Evolutionary conservation across 352 stramenopile genomes (phyloP).

Genomic region (Thalassiosira livingstoniorum): DNA sequence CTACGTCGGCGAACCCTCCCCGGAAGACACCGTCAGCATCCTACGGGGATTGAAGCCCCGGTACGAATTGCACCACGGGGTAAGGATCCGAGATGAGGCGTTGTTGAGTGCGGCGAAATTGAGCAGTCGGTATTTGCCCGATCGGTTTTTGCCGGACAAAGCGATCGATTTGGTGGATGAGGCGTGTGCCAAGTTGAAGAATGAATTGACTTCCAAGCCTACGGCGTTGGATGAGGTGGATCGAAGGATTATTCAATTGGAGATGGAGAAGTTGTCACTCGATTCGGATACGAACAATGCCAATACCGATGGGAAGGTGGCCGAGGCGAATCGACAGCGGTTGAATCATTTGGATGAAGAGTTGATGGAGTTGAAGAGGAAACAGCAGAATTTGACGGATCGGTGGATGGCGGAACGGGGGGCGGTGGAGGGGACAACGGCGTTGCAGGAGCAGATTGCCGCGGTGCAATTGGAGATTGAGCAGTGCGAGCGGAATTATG

Average conservation of each 20-base stretch:
- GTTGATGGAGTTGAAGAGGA: slow-evolving; percentile 57
- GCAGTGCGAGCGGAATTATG: slow-evolving; percentile 93
- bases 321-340: slow-evolving; percentile 45
- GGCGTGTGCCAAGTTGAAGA: slow-evolving; percentile 91
- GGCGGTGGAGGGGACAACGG: slow-evolving; percentile 88
- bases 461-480: slow-evolving; percentile 93
- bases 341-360: slow-evolving; percentile 82
- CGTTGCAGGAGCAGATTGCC: slow-evolving; percentile 91
- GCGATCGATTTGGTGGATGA: slow-evolving; percentile 96
- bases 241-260: slow-evolving; percentile 93
- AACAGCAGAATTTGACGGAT: slow-evolving; percentile 90
- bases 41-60: slow-evolving; percentile 95
- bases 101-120: slow-evolving; percentile 94
- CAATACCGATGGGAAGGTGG: slow-evolving; percentile 33
- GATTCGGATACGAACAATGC: slow-evolving; percentile 72
- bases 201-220: slow-evolving; percentile 86
- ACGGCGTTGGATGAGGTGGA: slow-evolving; percentile 94
- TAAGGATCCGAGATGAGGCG: slow-evolving; percentile 94
- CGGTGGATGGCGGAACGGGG: slow-evolving; percentile 87
- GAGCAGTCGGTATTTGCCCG: slow-evolving; percentile 58
- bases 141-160: slow-evolving; percentile 93
- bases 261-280: slow-evolving; percentile 90
- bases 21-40: slow-evolving; percentile 96
- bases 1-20: slow-evolving; percentile 93
- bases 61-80: slow-evolving; percentile 97